These are phyloP conservation scores for Rhytidiadelphus loreus DNA, from an alignment of 225 moss, liverwort and hornwort genomes.

Conservation along the genomic window DNA sequence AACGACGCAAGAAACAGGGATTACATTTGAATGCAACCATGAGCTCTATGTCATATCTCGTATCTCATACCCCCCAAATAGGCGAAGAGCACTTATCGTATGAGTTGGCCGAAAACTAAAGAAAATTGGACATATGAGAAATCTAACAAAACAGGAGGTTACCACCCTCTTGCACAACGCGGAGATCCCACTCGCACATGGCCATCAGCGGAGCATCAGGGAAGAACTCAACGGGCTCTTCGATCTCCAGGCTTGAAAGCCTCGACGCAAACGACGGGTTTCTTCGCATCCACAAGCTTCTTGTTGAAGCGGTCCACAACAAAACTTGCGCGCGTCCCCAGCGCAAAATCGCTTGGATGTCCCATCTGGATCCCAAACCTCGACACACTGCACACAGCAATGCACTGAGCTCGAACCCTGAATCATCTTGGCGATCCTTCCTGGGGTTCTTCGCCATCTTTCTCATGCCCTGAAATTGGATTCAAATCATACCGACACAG, in stretches of 20 bases:
- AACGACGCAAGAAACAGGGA: neutral
- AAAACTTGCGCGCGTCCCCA: constrained; percentile 20
- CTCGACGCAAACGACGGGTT: constrained; percentile 18
- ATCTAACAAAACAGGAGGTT: neutral
- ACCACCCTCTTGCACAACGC: constrained; percentile 25
- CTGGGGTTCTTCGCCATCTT: neutral
- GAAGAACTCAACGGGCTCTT: constrained; percentile 22
- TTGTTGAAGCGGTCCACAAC: constrained; percentile 26
- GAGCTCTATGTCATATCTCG: neutral
- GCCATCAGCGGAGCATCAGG: constrained; percentile 18
- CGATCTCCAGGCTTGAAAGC: constrained; percentile 25
- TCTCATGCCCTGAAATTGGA: neutral
- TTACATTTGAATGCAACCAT: neutral
- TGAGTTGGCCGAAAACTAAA: neutral
- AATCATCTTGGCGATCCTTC: neutral
- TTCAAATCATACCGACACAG: neutral
- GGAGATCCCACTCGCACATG: constrained; percentile 19
- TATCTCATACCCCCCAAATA: neutral
- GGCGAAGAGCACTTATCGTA: too few species aligned
- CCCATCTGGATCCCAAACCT: constrained; percentile 24
- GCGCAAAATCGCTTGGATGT: constrained; percentile 8
- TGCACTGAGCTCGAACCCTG: neutral
- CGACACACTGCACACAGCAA: constrained; percentile 9
- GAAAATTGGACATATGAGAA: neutral
- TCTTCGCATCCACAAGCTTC: constrained; percentile 16